A percentile compares a stretch with the other conserved stretches of the same genome.
phyloP scores from a whole-genome alignment of 2,329 filamentous ascomycete genomes.

The Scolecobasidium constrictum region DNA sequence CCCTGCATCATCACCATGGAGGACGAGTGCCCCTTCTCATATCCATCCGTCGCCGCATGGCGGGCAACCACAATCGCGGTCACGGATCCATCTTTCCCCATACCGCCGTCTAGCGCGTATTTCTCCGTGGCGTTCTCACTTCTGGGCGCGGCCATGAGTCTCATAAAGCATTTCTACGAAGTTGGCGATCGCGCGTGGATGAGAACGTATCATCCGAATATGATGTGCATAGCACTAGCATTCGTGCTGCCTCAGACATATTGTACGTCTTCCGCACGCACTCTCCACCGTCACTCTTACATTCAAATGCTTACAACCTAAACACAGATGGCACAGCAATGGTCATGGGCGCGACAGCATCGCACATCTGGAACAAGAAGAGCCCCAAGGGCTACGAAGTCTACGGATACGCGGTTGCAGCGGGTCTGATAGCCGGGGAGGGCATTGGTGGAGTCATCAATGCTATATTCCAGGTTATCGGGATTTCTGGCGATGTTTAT shows the following conservation, averaged over 20 bases:
- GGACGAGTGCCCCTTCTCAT: conserved; percentile 46
- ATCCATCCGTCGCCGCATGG: conserved; percentile 56
- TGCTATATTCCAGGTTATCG: conserved; percentile 38
- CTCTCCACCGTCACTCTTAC: background rate
- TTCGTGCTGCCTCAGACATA: conserved; percentile 43
- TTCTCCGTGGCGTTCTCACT: conserved; percentile 46
- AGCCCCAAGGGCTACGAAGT: conserved; percentile 43
- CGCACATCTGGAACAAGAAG: conserved; percentile 44
- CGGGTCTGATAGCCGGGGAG: conserved; percentile 52
- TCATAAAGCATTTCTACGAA: conserved; percentile 45
- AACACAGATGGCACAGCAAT: conserved; percentile 48
- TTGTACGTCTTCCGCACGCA: conserved; percentile 9
- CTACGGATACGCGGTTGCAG: conserved; percentile 49
- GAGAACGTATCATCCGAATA: conserved; percentile 48
- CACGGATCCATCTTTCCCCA: conserved; percentile 44
- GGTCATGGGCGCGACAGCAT: conserved; percentile 42
- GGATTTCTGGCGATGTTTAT: conserved; percentile 29
- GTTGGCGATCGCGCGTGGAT: conserved; percentile 43
- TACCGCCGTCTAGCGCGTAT: conserved; percentile 45
- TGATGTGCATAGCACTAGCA: conserved; percentile 49
- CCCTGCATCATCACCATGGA: conserved; percentile 50
- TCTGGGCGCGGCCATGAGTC: conserved; percentile 40
- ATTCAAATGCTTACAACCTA: conserved; percentile 14
- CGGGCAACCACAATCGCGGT: conserved; percentile 53
- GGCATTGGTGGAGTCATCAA: conserved; percentile 54